Evolutionary conservation across 192 early-diverging fungal species (phyloP), one percentile per base, ranked within the genome.

Genomic region (Backusella australiensis): DNA sequence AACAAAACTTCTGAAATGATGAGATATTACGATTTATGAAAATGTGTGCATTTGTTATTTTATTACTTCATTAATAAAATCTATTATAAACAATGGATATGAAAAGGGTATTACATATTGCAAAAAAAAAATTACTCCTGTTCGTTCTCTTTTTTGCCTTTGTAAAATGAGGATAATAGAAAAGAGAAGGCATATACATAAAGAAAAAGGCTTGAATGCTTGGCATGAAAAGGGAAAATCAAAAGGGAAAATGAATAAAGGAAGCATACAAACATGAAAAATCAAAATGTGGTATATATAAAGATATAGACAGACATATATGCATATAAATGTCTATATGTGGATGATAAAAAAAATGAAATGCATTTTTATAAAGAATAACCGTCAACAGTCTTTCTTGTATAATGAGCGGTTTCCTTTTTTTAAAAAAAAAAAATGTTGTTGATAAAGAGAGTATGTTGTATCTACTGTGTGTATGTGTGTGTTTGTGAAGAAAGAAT

Each of bases 131-230:
- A 3, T 15, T 15, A 15, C 44, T 49, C 44, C 44, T 49, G 44
- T 49, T 46, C 44, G 17, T 46, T 46, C 17, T 15, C 41, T 46
- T 15, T 46, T 46, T 46, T 46, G 9, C 9, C 52, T 23, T 23
- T 23, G 23, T 23, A 23, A 56, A 56, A 56, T 8, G 21, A 23
- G 21, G 36, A 49, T 49, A 6, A 49, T 49, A 68, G 23, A 68
- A 68, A 38, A 68, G 34, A 68, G 34, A 38, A 68, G 35, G 67
- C 67, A 68, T 68, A 68, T 68, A 39, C 67, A 68, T 68, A 68
- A n/a, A 68, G 53, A 59, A 49, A 49, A 49, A 49, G 46, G 46
- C 53, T 59, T 26, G 53, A 59, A 59, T 59, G 53, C 53, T 59
- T 59, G 53, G 53, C 53, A 59, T 59, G 53, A 59, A 26, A 59